Evolutionary conservation across 352 stramenopile genomes (phyloP).

Genomic region (Pythium guiyangense): DNA sequence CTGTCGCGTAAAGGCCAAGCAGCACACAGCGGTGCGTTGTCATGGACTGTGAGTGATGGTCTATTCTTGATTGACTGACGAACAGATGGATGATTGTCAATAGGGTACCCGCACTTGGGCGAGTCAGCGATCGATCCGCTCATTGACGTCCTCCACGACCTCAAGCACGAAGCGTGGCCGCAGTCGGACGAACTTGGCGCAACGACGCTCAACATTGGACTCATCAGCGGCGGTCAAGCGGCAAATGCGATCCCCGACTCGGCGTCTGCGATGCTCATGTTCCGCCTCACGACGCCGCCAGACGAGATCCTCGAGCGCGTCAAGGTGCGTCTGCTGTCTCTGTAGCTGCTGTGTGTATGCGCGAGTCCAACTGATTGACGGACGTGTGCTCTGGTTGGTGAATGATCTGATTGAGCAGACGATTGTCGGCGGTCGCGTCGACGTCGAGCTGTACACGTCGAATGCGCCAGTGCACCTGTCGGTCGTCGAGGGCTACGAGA

Average conservation of each 20-base stretch:
- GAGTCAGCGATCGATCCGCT: slow-evolving; percentile 82
- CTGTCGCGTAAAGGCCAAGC: slow-evolving; percentile 67
- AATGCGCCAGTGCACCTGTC: slow-evolving; percentile 78
- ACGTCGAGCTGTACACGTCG: slow-evolving; percentile 79
- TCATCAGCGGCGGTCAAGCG: slow-evolving; percentile 76
- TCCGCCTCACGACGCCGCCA: slow-evolving; percentile 74
- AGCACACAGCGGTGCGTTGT: slow-evolving; percentile 60
- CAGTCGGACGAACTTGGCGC: slow-evolving; percentile 72
- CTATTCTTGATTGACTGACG: background rate
- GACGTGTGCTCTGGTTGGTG: background rate
- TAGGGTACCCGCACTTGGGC: slow-evolving; percentile 78
- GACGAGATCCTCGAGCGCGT: slow-evolving; percentile 67
- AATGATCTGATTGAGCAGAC: slow-evolving; percentile 18
- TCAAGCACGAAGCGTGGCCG: slow-evolving; percentile 78
- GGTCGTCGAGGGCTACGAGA: slow-evolving; percentile 82
- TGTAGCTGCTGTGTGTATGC: background rate
- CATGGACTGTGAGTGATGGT: background rate
- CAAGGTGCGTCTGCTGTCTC: slow-evolving; percentile 31
- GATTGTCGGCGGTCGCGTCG: slow-evolving; percentile 54
- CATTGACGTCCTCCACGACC: slow-evolving; percentile 76
- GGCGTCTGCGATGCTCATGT: slow-evolving; percentile 88
- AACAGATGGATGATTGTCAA: background rate
- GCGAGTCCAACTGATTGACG: background rate
- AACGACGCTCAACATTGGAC: slow-evolving; percentile 83
- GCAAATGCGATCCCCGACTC: slow-evolving; percentile 79